Base-by-base conservation (phyloP, 345 rosid genomes). In the Syzygium aqueum region DNA sequence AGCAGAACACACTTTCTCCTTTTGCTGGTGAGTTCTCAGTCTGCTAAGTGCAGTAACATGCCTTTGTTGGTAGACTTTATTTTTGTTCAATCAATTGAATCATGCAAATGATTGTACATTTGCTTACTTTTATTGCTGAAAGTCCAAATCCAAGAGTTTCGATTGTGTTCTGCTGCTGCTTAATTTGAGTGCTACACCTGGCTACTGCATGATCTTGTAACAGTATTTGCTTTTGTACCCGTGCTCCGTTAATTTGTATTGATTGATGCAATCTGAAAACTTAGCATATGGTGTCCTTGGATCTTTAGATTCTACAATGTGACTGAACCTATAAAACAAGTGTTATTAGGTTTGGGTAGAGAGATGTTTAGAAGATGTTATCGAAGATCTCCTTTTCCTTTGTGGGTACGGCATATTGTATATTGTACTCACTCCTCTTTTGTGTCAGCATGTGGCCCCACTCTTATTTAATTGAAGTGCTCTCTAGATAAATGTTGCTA, bases 1-100 rank as follows among this genome's bases (percentile, higher is more conserved):
- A 97, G 95, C 98, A 96, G 90, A 96, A 96, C 77, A 97, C 99
- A 61, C 96, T 97, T 43, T 97, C 99, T 85, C 99, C 98, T 3
- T 97, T 95, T 91, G 99, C 99, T 15, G 99, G 99, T 96, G 91
- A 88, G 92, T 87, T 84, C 88, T 91, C 50, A 27, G 46, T 80
- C 61, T 28, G 67, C 65, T 67, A 22, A 61, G 49, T 73, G 49
- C 80, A 73, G 80, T 33, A 19, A 33, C 25, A 73, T 73, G 80
- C 80, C 49, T 73, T 28, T 27, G 50, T 84, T 84, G 56, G 46
- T 49, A 4, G n/a, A n/a, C 14, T 25, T 82, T 30, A n/a, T 84
- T 43, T 84, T 84, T 53, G 49, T 30, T 53, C 16, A 27, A 84
- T 51, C 22, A n/a, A 21, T 54, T 17, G 78, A 67, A 30, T 65